Evolutionary conservation across 2,329 filamentous ascomycete genomes (phyloP).

Genomic region (Bipolaris oryzae): DNA sequence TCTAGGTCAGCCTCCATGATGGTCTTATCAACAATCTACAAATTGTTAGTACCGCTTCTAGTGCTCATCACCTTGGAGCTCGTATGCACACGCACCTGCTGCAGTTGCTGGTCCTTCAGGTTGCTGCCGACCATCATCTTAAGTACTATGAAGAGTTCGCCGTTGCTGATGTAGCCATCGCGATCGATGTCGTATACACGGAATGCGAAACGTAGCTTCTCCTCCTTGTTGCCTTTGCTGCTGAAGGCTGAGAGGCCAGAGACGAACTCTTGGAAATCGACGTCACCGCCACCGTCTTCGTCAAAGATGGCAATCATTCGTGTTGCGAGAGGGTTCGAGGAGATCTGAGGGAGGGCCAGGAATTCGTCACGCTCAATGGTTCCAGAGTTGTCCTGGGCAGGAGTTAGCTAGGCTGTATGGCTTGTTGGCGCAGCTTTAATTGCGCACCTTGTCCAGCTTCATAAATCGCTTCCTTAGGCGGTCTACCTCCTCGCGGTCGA

Average conservation of each 20-base stretch:
- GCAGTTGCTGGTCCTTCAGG: slow-evolving; percentile 96
- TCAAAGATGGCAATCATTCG: slow-evolving; percentile 99
- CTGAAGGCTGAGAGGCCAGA: slow-evolving; percentile 94
- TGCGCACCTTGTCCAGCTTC: slow-evolving; percentile 92
- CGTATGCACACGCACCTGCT: slow-evolving; percentile 63
- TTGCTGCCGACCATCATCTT: slow-evolving; percentile 99
- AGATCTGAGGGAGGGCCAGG: slow-evolving; percentile 94
- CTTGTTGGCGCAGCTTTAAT: not conserved
- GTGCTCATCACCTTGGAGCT: not conserved
- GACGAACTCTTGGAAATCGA: slow-evolving; percentile 99
- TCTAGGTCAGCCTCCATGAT: slow-evolving; percentile 99
- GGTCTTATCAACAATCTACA: slow-evolving; percentile 95
- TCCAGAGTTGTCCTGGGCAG: slow-evolving; percentile 84
- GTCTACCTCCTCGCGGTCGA: slow-evolving; percentile 97
- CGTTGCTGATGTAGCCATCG: slow-evolving; percentile 98
- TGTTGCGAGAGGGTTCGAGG: slow-evolving; percentile 94
- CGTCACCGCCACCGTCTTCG: slow-evolving; percentile 95
- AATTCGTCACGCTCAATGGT: slow-evolving; percentile 99
- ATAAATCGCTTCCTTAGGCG: slow-evolving; percentile 95
- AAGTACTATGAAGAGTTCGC: slow-evolving; percentile 97
- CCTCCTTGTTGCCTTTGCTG: slow-evolving; percentile 98
- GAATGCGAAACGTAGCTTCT: slow-evolving; percentile 97
- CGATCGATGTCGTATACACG: slow-evolving; percentile 99
- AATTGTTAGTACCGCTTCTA: slow-evolving; percentile 15
- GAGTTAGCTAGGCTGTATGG: not conserved